Base-by-base conservation (phyloP, 2,329 filamentous ascomycete genomes). In the Immersiporthe knoxdaviesiana region DNA sequence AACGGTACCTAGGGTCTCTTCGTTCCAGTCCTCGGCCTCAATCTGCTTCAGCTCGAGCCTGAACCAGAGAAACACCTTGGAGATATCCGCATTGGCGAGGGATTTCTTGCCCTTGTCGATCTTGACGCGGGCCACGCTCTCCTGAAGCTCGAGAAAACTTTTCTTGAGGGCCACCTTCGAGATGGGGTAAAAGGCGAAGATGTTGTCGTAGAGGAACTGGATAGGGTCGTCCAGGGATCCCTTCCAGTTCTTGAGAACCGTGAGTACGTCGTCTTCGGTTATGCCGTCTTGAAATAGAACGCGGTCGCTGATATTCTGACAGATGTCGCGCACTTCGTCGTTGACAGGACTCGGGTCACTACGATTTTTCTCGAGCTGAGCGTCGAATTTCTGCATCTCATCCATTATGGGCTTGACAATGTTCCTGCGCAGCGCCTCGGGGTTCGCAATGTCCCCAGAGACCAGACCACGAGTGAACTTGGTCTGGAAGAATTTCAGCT, bases 401-500 rank as follows among this genome's bases (percentile, higher is more conserved):
- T 54, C 47, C 10, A 71, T 41, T 3, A 79, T 68, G 0, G 77
- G 77, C 0, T 65, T 44, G 30, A 75, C 47, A 18, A 71, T 69
- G 5, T 56, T 50, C n/a, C 58, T 66, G 6, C 47, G 65, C 4
- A 71, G 61, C 1, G 64, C 39, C 12, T n/a, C 44, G 18, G 65
- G 67, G 61, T 69, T 35, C 27, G 47, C 14, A 27, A 60, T 58
- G 18, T 56, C 60, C 30, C 70, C 70, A 24, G 60, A 64, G 37
- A 71, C 64, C 27, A 71, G 52, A 16, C 63, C 62, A 2, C 65
- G 67, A 10, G 58, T 69, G 24, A 67, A 64, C 24, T 59, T 68
- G 21, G 72, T 72, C 58, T 97, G 93, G 63, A 98, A 86, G 78
- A 90, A 93, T 74, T 88, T 86, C 21, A 98, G 85, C 77, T 98